These are phyloP conservation scores for Penstemon barbatus DNA, from an alignment of 257 asterid species.

Conservation along the genomic window DNA sequence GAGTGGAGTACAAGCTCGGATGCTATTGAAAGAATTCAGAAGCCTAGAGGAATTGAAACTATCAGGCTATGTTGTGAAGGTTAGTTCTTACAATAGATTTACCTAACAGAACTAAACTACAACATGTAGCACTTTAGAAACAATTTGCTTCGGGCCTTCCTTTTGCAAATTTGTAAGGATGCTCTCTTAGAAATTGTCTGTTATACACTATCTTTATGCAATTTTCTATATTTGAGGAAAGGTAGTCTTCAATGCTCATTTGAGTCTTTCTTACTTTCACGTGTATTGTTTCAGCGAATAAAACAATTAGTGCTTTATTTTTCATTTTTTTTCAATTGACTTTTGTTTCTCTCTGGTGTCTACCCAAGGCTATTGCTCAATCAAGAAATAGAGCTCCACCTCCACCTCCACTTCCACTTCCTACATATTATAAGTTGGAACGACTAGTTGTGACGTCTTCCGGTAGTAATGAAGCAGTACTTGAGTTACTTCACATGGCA, in stretches of 20 bases:
- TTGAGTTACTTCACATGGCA: background rate
- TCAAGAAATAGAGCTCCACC: too few relatives aligned
- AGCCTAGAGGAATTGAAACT: background rate
- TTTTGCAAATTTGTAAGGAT: too few relatives aligned
- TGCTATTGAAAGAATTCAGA: background rate
- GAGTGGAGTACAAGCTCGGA: background rate
- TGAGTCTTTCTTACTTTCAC: too few relatives aligned
- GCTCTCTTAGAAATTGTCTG: too few relatives aligned
- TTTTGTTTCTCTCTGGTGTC: too few relatives aligned
- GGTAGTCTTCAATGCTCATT: too few relatives aligned
- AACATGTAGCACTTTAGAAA: background rate
- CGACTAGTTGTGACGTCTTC: background rate
- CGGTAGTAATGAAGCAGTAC: background rate
- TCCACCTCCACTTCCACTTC: background rate
- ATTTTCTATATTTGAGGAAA: background rate
- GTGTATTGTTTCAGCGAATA: too few relatives aligned
- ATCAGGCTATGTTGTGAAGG: background rate
- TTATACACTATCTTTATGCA: background rate
- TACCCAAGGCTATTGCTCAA: background rate
- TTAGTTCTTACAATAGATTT: background rate
- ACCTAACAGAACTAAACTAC: too few relatives aligned
- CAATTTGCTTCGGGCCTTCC: too few relatives aligned
- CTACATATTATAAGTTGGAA: background rate
- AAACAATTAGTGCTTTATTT: background rate
- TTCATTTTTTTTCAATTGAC: background rate